These are phyloP conservation scores for Suhomyces vadensis DNA, from an alignment of 805 yeast species.

Conservation along the genomic window DNA sequence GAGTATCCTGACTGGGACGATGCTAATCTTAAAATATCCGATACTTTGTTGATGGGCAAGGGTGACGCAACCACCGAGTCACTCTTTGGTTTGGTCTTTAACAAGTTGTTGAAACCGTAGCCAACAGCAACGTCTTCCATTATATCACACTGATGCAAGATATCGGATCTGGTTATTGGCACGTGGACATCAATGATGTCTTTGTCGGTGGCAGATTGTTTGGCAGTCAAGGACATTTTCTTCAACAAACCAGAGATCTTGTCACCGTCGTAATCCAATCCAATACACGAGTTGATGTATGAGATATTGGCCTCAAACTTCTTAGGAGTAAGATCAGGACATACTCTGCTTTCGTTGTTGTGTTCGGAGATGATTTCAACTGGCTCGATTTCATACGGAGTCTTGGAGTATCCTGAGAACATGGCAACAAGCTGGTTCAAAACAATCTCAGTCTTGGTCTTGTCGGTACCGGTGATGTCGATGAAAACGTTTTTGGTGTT, in stretches of 20 bases:
- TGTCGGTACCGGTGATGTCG: conserved; percentile 94
- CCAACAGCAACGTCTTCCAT: conserved; percentile 98
- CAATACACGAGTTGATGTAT: conserved; percentile 91
- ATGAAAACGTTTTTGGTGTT: conserved; percentile 86
- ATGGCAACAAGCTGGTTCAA: conserved; percentile 90
- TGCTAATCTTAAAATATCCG: conserved; percentile 88
- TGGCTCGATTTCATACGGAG: conserved; percentile 87
- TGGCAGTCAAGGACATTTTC: conserved; percentile 79
- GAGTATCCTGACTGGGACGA: conserved; percentile 94
- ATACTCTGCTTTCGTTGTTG: conserved; percentile 69
- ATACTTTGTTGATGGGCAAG: conserved; percentile 84
- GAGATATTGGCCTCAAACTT: conserved; percentile 68
- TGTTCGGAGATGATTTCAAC: conserved; percentile 81
- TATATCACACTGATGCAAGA: conserved; percentile 94
- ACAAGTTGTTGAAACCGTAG: conserved; percentile 89
- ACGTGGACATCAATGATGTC: conserved; percentile 64
- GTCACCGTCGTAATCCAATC: conserved; percentile 68
- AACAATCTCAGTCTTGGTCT: conserved; percentile 90
- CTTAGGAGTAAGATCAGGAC: conserved; percentile 74
- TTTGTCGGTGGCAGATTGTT: conserved; percentile 46
- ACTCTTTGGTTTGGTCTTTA: conserved; percentile 74
- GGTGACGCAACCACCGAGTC: conserved; percentile 83
- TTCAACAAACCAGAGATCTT: conserved; percentile 68
- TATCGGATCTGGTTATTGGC: conserved; percentile 95
- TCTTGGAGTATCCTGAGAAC: conserved; percentile 86